These are phyloP conservation scores for Sporothrix curviconia DNA, from an alignment of 2,329 filamentous ascomycete species.

Conservation along the genomic window DNA sequence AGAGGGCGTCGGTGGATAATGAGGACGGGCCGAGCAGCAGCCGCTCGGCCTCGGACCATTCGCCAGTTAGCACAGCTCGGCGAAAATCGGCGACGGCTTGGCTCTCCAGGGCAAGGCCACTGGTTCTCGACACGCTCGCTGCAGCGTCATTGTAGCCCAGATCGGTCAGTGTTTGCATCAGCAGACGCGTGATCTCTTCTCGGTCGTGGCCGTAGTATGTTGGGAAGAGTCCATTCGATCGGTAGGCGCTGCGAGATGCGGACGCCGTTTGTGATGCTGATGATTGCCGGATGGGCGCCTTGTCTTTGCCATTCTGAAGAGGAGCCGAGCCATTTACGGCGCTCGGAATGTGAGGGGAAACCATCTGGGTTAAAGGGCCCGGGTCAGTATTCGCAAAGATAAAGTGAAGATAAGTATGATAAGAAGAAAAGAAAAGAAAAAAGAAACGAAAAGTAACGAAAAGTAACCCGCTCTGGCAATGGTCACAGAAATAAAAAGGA, in stretches of 20 bases:
- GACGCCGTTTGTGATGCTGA: not conserved
- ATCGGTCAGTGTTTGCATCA: conserved; percentile 86
- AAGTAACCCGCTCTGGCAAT: no score
- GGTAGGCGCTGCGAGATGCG: no score
- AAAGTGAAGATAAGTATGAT: no score
- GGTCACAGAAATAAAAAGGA: no score
- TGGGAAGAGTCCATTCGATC: conserved; percentile 5
- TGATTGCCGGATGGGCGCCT: not conserved
- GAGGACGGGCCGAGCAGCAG: conserved; percentile 56
- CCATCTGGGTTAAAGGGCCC: no score
- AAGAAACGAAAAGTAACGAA: no score
- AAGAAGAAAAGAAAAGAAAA: no score
- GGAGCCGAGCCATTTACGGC: conserved; percentile 50
- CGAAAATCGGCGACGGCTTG: conserved; percentile 81
- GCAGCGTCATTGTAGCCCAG: conserved; percentile 80
- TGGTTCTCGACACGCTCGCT: conserved; percentile 67
- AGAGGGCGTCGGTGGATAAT: conserved; percentile 19
- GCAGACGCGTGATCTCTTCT: conserved; percentile 84
- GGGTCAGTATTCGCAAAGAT: no score
- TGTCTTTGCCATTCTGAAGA: conserved; percentile 26
- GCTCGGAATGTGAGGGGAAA: conserved; percentile 21
- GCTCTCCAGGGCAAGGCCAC: conserved; percentile 81
- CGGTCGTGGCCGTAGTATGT: conserved; percentile 78
- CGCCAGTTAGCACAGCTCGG: conserved; percentile 68
- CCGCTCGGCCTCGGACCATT: conserved; percentile 79